A percentile compares a stretch with the other conserved stretches of the same genome.
Conservation (phyloP, 225 moss, liverwort and hornwort genomes). For the Pseudisothecium myosuroides region DNA sequence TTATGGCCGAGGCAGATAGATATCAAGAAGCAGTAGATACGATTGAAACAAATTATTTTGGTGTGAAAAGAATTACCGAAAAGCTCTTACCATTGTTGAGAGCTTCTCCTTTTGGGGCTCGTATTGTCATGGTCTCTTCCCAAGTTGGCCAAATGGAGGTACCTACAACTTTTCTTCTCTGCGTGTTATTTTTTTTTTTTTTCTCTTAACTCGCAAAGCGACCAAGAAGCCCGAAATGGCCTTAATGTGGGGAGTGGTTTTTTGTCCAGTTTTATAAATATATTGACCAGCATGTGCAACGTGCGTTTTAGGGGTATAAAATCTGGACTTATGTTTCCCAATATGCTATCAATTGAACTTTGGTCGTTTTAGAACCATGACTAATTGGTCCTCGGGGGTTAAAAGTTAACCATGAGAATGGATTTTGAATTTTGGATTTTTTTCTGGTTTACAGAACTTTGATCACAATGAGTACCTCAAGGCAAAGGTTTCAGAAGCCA, state of each 20-base stretch:
- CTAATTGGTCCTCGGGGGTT: neutral
- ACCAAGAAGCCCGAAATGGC: neutral
- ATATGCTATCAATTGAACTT: neutral
- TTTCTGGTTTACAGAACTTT: neutral
- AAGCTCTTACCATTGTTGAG: constrained; percentile 21
- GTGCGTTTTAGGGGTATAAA: neutral
- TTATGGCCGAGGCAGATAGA: neutral
- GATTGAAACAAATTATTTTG: constrained; percentile 29
- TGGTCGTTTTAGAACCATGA: neutral
- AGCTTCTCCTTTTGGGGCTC: constrained; percentile 17
- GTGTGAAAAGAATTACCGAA: constrained; percentile 12
- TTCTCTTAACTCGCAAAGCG: neutral
- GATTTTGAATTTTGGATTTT: neutral
- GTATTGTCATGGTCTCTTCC: constrained; percentile 27
- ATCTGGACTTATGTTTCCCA: neutral
- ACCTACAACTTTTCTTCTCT: neutral
- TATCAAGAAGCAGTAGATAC: constrained; percentile 3
- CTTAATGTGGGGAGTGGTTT: neutral
- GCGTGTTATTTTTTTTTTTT: neutral
- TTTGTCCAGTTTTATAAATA: neutral
- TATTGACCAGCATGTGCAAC: neutral
- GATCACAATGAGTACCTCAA: constrained; percentile 16
- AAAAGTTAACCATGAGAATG: neutral
- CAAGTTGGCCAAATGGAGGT: constrained; percentile 21
- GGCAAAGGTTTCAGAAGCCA: neutral